Evolutionary conservation across 169 alveolate species (phyloP), one percentile per base, ranked within the genome.

Genomic region (Eimeria maxima): DNA sequence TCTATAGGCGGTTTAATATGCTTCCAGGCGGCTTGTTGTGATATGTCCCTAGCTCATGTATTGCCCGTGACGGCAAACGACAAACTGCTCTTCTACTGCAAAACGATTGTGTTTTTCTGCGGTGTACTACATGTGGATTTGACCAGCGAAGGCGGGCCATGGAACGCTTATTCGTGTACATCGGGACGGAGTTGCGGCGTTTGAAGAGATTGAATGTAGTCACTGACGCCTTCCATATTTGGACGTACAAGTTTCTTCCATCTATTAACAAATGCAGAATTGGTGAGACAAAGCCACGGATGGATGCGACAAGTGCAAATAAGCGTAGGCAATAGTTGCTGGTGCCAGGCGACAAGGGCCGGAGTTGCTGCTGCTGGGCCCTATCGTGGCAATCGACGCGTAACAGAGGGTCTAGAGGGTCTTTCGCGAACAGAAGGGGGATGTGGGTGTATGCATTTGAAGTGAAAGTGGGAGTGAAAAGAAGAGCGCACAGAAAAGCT

Each of bases 251-350:
- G 44, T 92, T 71, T 60, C 65, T 95, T 27, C 94, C 94, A 16
- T 87, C 96, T 2, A 95, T 95, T 42, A 95, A 95, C 93, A 74
- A 87, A 13, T 95, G 92, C 88, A 53, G 96, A 69, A 47, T 95
- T 20, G 96, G 96, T 95, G 73, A 45, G 95, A 0, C 20, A 22
- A 33, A 84, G 10, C 83, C 55, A 5, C 14, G 27, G 8, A 20
- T 16, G 83, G 55, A 13, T 33, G 38, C 38, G 83, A 3, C 16
- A 38, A 13, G 83, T 7, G 83, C 53, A 13, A 73, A 33, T 38
- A 33, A 73, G 0, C 8, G 83, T 18, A 73, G 33, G 20, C n/a
- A 73, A 2, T 73, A 38, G 29, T 14, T 3, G 53, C 45, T 69
- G 45, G 29, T 73, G 27, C 27, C 16, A 38, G 53, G 55, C 0